phyloP scores from a whole-genome alignment of 345 rosid genomes.

The Eucalyptus marginata region DNA sequence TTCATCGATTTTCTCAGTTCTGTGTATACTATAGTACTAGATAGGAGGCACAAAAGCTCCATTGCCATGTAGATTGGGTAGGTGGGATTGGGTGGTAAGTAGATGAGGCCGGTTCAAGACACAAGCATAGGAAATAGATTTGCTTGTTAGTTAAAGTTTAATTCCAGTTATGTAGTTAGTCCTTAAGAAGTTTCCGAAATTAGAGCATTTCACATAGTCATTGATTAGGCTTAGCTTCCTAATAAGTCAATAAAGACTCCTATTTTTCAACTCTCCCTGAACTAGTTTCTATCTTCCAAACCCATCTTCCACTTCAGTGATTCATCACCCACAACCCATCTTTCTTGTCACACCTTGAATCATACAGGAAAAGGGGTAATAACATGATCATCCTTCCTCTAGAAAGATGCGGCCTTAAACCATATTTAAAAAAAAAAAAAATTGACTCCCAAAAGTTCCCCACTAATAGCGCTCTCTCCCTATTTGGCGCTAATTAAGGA shows the following conservation, averaged over 20 bases:
- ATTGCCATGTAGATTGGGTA: not conserved
- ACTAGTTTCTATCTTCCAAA: no score
- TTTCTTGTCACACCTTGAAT: no score
- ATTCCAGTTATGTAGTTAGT: not conserved
- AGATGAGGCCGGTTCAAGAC: not conserved
- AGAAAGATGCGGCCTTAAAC: fast-evolving
- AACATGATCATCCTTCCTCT: fast-evolving
- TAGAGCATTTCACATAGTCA: not conserved
- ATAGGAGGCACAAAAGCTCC: not conserved
- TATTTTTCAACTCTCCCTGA: not conserved
- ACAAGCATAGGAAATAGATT: not conserved
- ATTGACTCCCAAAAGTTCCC: no score
- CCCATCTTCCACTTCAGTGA: not conserved
- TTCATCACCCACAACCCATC: not conserved
- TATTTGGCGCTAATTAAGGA: no score
- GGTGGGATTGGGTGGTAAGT: not conserved
- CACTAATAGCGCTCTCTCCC: no score
- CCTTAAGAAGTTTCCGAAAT: not conserved
- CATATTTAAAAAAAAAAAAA: no score
- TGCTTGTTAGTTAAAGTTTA: no score
- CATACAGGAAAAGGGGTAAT: no score
- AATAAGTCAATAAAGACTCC: not conserved
- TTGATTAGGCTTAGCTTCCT: not conserved
- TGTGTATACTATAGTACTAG: not conserved
- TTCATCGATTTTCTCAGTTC: not conserved